These are phyloP conservation scores for Diutina catenulata DNA, from an alignment of 1,139 yeast genomes.

Conservation along the genomic window DNA sequence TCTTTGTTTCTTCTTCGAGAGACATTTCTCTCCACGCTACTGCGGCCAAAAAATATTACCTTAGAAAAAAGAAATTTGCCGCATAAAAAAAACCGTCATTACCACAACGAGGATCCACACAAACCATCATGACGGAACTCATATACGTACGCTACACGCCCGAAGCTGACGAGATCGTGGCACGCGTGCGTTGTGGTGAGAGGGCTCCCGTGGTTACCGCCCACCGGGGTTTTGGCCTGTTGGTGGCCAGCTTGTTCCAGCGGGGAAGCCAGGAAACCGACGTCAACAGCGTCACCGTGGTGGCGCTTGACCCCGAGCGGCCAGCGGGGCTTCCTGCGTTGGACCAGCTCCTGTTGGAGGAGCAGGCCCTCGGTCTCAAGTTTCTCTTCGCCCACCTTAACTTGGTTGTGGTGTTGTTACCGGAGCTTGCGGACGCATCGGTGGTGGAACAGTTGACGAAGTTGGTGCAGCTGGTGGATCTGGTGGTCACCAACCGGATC, in stretches of 20 bases:
- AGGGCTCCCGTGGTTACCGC: neutral
- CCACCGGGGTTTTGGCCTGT: slow-evolving; percentile 6
- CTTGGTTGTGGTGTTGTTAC: slow-evolving; percentile 18
- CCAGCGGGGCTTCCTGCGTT: slow-evolving; percentile 6
- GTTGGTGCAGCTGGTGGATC: slow-evolving; percentile 17
- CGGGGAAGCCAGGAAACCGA: slow-evolving; percentile 27
- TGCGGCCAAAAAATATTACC: too few species aligned
- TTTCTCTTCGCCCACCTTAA: slow-evolving; percentile 34
- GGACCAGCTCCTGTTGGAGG: slow-evolving; percentile 10
- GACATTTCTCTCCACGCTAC: too few species aligned
- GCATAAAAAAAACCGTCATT: too few species aligned
- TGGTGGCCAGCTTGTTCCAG: slow-evolving; percentile 18
- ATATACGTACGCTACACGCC: slow-evolving; percentile 8
- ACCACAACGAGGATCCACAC: too few species aligned
- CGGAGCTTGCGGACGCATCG: slow-evolving; percentile 11
- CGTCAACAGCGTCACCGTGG: slow-evolving; percentile 22
- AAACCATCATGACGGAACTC: slow-evolving; percentile 11
- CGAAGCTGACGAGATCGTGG: slow-evolving; percentile 5
- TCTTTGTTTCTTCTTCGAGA: too few species aligned
- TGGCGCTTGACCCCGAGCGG: slow-evolving; percentile 16
- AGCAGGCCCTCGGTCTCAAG: slow-evolving; percentile 21
- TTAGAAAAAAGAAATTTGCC: neutral
- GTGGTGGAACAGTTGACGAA: slow-evolving; percentile 16
- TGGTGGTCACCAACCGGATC: slow-evolving; percentile 25
- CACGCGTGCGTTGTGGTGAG: slow-evolving; percentile 5